Evolutionary conservation across 805 yeast species (phyloP), one percentile per base, ranked within the genome.

Genomic region (Lipomyces yamadae): DNA sequence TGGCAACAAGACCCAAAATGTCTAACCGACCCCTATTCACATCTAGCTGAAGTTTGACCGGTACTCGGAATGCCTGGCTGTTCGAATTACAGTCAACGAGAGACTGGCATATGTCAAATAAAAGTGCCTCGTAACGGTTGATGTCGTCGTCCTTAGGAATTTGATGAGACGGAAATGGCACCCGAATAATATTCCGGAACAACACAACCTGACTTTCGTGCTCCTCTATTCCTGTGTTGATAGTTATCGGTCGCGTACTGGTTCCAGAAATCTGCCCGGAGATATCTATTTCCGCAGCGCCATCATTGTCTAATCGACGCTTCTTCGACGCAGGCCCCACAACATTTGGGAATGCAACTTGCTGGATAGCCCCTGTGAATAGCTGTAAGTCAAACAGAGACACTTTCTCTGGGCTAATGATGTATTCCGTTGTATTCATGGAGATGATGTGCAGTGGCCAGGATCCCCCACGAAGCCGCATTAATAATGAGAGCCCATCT

Each of bases 211-310:
- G 64, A 29, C 53, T 39, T 35, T 48, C 62, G 34, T 39, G 54
- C 54, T 34, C 53, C 39, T 63, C 67, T 29, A 66, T 66, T 30
- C 69, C 69, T 15, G 34, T 8, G 15, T 8, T 18, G 11, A 42
- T 53, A 13, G 57, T 34, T 24, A 37, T 18, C 35, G 48, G 29
- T 32, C 13, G 56, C 11, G 42, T 15, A 11, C n/a, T 54, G 48
- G 48, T 4, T 24, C 48, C 24, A 42, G 48, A 42, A 42, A 42
- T 15, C 24, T 42, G 24, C n/a, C 48, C n/a, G 48, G 18, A 6
- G 18, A 42, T n/a, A n/a, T 42, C 48, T 42, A 15, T 42, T 8
- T 42, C 48, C 48, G 48, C 59, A 10, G 33, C 32, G 13, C 24
- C 58, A 29, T 54, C 58, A 29, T 54, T 33, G 30, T 42, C 54